These are phyloP conservation scores for Niebla homalea DNA, from an alignment of 495 filamentous ascomycete species.

Conservation along the genomic window DNA sequence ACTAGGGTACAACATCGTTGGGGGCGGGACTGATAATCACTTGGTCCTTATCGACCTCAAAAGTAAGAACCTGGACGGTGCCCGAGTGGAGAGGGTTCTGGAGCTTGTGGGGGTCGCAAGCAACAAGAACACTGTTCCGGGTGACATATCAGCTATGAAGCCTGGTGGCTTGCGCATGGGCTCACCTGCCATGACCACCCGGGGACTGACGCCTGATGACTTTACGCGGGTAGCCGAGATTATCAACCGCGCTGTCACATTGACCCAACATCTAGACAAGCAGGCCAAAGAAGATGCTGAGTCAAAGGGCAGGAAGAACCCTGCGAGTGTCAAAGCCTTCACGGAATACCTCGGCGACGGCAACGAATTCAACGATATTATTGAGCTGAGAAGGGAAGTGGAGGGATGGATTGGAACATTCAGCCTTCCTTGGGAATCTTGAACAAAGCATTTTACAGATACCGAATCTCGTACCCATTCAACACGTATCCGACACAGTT, in stretches of 20 bases:
- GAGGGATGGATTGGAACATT: constrained; percentile 94
- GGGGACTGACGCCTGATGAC: constrained; percentile 76
- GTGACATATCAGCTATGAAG: constrained; percentile 83
- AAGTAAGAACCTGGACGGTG: constrained; percentile 78
- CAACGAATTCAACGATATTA: constrained; percentile 71
- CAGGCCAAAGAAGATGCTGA: constrained; percentile 62
- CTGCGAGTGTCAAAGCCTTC: constrained; percentile 70
- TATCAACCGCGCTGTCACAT: constrained; percentile 78
- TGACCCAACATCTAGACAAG: constrained; percentile 75
- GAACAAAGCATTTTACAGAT: constrained; percentile 3
- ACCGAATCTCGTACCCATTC: constrained; percentile 14
- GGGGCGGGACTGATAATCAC: constrained; percentile 93
- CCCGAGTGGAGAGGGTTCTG: constrained; percentile 84
- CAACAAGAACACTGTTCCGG: constrained; percentile 98
- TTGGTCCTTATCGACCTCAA: constrained; percentile 92
- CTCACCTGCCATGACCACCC: constrained; percentile 93
- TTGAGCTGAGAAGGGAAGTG: constrained; percentile 77
- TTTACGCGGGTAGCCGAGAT: constrained; percentile 85
- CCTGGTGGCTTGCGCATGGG: constrained; percentile 87
- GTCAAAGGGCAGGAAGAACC: constrained; percentile 63
- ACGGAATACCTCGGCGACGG: constrained; percentile 71
- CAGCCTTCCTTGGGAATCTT: constrained; percentile 65
- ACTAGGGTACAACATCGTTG: constrained; percentile 81
- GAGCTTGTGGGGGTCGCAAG: constrained; percentile 90
- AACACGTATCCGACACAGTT: constrained; percentile 22